Evolutionary conservation across 768 basidiomycete species (phyloP), one percentile per base, ranked within the genome.

Genomic region (Pleurotus djamor): DNA sequence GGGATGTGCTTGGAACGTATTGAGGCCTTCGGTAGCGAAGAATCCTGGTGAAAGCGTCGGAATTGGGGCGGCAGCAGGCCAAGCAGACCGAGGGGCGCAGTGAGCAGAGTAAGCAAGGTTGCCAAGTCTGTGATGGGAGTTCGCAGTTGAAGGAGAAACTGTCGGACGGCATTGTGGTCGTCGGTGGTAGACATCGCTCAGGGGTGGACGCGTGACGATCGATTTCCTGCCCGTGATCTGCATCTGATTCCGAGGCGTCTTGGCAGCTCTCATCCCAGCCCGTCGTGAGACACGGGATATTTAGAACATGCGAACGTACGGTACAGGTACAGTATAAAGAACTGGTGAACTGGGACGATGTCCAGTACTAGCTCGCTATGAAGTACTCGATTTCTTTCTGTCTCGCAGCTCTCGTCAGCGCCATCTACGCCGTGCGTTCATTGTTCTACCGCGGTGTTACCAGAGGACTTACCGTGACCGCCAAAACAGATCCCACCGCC

Each of bases 61-160:
- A 79, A 89, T 44, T 69, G 78, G 4, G 86, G 84, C 8, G 88
- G 87, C 8, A 92, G 76, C 32, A 92, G 74, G 36, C 76, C 76
- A 5, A 86, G 72, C 32, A 65, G 70, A 62, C 81, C 82, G 13
- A 93, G 82, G 14, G 90, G 89, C 10, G 77, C 71, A 49, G 75
- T 72, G 56, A 92, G 76, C 33, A 91, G 80, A 5, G 73, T 60
- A 10, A 90, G 77, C 3, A 92, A 75, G 6, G 76, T 76, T 14
- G 76, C 63, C 17, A 86, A 57, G 58, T 87, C 81, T 10, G 76
- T 63, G 45, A 89, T 65, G 58, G 76, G 77, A n/a, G 68, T 58
- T 62, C 80, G 78, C 7, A 88, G 74, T 48, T 74, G 71, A 52
- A 73, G 66, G 58, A 85, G 69, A 13, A 81, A 66, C 41, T 80